Percentiles rank a stretch among this genome's conserved stretches.
Evolutionary conservation across 495 filamentous ascomycete species (phyloP).

Genomic region (Mytilinidion resinicola): DNA sequence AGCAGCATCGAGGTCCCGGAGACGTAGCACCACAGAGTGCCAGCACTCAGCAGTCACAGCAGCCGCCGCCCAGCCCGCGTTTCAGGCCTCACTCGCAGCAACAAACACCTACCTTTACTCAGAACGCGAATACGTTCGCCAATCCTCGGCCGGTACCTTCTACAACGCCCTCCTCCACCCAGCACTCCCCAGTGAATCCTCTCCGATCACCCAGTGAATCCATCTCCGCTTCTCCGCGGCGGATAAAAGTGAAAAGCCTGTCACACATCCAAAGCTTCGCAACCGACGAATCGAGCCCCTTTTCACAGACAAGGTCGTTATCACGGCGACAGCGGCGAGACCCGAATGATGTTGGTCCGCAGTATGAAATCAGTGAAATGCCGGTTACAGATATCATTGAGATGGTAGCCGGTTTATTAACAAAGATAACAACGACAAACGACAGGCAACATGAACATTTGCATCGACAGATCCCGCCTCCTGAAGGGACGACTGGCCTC

Average conservation of each 20-base stretch:
- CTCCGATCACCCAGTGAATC: slow-evolving; percentile 41
- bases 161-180: slow-evolving; percentile 48
- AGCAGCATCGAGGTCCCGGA: not conserved
- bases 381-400: slow-evolving; percentile 97
- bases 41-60: slow-evolving; percentile 19
- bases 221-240: slow-evolving; percentile 58
- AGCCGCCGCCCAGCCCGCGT: slow-evolving; percentile 4
- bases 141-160: slow-evolving; percentile 36
- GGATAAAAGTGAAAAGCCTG: slow-evolving; percentile 76
- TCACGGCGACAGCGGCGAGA: slow-evolving; percentile 36
- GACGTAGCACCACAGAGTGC: slow-evolving; percentile 14
- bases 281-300: slow-evolving; percentile 53
- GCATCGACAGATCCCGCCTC: slow-evolving; percentile 61
- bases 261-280: slow-evolving; percentile 87
- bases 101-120: slow-evolving; percentile 5
- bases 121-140: slow-evolving; percentile 10
- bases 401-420: slow-evolving; percentile 97
- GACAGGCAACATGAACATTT: slow-evolving; percentile 83
- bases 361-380: slow-evolving; percentile 97
- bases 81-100: slow-evolving; percentile 9
- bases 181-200: slow-evolving; percentile 51
- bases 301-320: slow-evolving; percentile 36
- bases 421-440: slow-evolving; percentile 97
- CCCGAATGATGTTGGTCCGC: slow-evolving; percentile 44
- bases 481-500: slow-evolving; percentile 58